Percentiles rank a stretch among this genome's conserved stretches.
Conservation (phyloP, 441 rosid genomes). For the Erysimum pusillum region DNA sequence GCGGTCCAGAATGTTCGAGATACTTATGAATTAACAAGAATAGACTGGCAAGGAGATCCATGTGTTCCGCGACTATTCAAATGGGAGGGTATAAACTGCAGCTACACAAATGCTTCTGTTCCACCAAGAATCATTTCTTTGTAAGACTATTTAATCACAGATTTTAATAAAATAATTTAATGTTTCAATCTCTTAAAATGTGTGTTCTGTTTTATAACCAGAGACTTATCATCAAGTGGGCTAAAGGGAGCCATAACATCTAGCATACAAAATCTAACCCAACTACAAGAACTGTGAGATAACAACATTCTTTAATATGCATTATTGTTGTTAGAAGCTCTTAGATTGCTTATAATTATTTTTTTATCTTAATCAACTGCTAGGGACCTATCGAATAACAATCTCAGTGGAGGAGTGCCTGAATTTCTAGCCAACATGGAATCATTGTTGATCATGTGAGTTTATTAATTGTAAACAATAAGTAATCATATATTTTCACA, state of each 20-base stretch:
- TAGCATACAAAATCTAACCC: constrained; percentile 41
- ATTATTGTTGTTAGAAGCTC: neutral
- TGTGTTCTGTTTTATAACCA: neutral
- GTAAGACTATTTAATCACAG: constrained; percentile 13
- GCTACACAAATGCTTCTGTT: constrained; percentile 32
- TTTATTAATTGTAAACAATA: neutral
- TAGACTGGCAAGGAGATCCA: constrained; percentile 44
- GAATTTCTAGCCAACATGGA: constrained; percentile 42
- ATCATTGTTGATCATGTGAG: constrained; percentile 43
- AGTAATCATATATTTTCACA: constrained; percentile 6
- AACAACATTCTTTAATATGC: neutral
- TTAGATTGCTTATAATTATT: neutral
- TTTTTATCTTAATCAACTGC: neutral
- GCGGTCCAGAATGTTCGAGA: constrained; percentile 30
- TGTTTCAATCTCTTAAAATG: no score
- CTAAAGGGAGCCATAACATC: constrained; percentile 35
- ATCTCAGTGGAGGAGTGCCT: constrained; percentile 40
- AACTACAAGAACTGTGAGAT: constrained; percentile 41
- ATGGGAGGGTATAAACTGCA: constrained; percentile 43
- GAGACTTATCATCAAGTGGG: constrained; percentile 46
- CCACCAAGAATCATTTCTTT: constrained; percentile 42
- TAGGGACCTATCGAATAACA: constrained; percentile 42
- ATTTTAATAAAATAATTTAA: neutral
- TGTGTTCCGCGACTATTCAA: constrained; percentile 20
- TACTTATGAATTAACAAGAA: constrained; percentile 27